These are phyloP conservation scores for Candida glucosophila DNA, from an alignment of 1,139 yeast species.

Conservation along the genomic window DNA sequence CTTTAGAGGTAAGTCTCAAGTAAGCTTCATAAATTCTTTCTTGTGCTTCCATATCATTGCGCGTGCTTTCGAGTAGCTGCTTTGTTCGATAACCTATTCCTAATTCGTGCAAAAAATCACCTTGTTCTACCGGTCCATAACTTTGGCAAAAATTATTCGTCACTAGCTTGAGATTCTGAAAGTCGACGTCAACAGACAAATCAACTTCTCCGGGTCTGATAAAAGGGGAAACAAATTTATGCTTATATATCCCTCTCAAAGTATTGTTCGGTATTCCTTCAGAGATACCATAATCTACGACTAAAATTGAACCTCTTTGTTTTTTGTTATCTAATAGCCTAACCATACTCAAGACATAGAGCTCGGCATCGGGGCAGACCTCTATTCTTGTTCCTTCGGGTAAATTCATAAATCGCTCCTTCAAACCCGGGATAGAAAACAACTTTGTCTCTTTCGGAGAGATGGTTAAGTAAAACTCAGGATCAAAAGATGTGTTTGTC, in stretches of 20 bases:
- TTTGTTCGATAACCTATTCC: slow-evolving; percentile 71
- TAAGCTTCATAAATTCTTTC: slow-evolving; percentile 51
- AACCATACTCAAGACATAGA: slow-evolving; percentile 39
- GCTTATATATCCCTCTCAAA: slow-evolving; percentile 66
- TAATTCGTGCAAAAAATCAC: slow-evolving; percentile 69
- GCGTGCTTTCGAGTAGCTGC: slow-evolving; percentile 32
- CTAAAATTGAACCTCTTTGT: slow-evolving; percentile 53
- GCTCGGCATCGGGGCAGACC: slow-evolving; percentile 67
- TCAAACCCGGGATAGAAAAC: slow-evolving; percentile 47
- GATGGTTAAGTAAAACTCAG: slow-evolving; percentile 51
- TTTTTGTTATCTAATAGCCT: slow-evolving; percentile 26
- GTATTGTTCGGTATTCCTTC: slow-evolving; percentile 58
- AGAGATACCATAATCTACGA: slow-evolving; percentile 72
- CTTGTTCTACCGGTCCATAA: slow-evolving; percentile 65
- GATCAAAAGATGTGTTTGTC: slow-evolving; percentile 12
- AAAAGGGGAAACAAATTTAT: slow-evolving; percentile 73
- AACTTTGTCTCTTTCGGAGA: slow-evolving; percentile 59
- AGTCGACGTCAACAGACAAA: slow-evolving; percentile 79
- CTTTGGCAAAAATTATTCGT: slow-evolving; percentile 15
- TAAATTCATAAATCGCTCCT: slow-evolving; percentile 44
- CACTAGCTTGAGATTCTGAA: slow-evolving; percentile 39
- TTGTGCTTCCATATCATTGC: slow-evolving; percentile 22
- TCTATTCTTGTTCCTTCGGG: slow-evolving; percentile 58
- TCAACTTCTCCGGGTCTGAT: slow-evolving; percentile 72
- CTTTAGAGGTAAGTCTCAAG: slow-evolving; percentile 54